Conservation (phyloP, 2,329 filamentous ascomycete species). For the Madurella mycetomatis region DNA sequence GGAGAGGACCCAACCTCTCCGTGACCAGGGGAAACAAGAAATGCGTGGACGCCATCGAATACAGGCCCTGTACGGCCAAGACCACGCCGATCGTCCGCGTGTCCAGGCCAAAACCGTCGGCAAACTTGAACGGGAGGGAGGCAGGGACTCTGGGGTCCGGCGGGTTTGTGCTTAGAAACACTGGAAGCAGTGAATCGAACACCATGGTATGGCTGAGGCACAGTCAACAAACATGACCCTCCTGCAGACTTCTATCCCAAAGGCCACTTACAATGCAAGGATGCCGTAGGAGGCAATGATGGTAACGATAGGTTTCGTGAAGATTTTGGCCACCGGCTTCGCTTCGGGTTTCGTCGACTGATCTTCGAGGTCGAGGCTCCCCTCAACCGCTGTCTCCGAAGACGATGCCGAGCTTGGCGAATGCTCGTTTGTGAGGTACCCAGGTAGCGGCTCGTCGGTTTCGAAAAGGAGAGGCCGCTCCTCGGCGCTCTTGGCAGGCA, state of each 20-base stretch:
- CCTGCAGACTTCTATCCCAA: slow-evolving; percentile 4
- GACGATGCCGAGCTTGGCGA: slow-evolving; percentile 46
- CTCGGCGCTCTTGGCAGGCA: slow-evolving; percentile 28
- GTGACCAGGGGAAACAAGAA: slow-evolving; percentile 78
- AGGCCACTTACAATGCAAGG: slow-evolving; percentile 78
- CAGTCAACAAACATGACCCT: slow-evolving; percentile 27
- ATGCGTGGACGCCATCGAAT: slow-evolving; percentile 83
- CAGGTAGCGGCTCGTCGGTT: slow-evolving; percentile 59
- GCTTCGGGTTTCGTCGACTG: slow-evolving; percentile 18
- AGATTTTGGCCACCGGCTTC: slow-evolving; percentile 46
- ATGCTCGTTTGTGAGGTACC: slow-evolving; percentile 60
- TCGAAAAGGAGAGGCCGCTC: slow-evolving; percentile 41
- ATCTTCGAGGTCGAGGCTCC: slow-evolving; percentile 34
- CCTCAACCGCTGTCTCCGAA: slow-evolving; percentile 29
- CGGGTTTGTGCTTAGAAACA: slow-evolving; percentile 72
- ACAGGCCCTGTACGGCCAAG: slow-evolving; percentile 80
- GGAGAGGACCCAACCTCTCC: slow-evolving; percentile 69
- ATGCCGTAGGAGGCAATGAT: slow-evolving; percentile 90
- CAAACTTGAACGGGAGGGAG: slow-evolving; percentile 80
- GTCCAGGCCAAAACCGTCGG: slow-evolving; percentile 76
- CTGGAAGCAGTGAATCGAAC: slow-evolving; percentile 88
- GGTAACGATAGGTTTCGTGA: slow-evolving; percentile 78
- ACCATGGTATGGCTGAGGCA: slow-evolving; percentile 82
- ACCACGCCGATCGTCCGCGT: slow-evolving; percentile 84
- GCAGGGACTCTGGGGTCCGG: slow-evolving; percentile 46